Evolutionary conservation across 495 filamentous ascomycete species (phyloP).

Genomic region (Penicillium egyptiacum): DNA sequence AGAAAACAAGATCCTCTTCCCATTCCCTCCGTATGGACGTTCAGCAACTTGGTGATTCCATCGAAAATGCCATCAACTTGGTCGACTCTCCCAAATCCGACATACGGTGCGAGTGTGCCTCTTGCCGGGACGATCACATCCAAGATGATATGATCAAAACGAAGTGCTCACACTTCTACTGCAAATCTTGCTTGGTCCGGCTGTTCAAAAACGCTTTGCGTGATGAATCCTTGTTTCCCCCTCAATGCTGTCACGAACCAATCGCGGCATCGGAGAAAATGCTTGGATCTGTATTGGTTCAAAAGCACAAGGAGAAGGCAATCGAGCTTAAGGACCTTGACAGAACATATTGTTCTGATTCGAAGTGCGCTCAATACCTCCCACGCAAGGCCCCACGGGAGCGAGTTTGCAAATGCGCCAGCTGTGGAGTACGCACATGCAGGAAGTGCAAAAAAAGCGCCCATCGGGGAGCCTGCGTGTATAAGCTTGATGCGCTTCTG

Average conservation of each 20-base stretch:
- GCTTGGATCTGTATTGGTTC: conserved; percentile 7
- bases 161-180: conserved; percentile 41
- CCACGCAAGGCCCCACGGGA: not conserved
- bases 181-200: conserved; percentile 28
- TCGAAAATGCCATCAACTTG: not conserved
- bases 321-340: conserved; percentile 31
- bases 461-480: conserved; percentile 8
- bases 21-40: not conserved
- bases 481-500: not conserved
- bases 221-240: conserved; percentile 43
- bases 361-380: conserved; percentile 32
- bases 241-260: conserved; percentile 36
- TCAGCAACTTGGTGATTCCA: not conserved
- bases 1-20: not conserved
- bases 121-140: not conserved
- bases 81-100: not conserved
- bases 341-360: conserved; percentile 32
- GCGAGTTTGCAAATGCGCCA: not conserved
- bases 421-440: conserved; percentile 6
- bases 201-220: conserved; percentile 32
- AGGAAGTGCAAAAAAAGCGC: conserved; percentile 4
- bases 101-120: not conserved
- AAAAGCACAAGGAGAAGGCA: conserved; percentile 18
- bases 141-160: conserved; percentile 12
- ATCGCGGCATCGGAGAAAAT: conserved; percentile 19